Conservation (phyloP, 2,329 filamentous ascomycete genomes). For the Dendryphion nanum region DNA sequence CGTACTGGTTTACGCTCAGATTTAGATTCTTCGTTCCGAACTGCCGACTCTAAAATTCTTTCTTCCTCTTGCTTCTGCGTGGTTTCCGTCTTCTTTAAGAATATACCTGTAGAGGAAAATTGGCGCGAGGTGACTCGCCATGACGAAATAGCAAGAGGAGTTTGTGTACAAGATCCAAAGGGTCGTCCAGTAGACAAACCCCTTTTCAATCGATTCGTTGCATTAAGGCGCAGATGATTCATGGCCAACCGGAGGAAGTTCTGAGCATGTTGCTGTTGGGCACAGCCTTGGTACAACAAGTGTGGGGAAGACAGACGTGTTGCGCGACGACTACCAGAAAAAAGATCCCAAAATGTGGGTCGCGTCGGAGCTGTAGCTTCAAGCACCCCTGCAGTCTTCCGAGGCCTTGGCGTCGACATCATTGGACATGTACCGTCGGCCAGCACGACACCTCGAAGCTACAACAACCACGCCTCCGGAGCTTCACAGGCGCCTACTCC, state of each 20-base stretch:
- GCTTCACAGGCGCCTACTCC: slow-evolving; percentile 19
- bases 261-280: slow-evolving; percentile 19
- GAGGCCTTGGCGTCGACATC: slow-evolving; percentile 27
- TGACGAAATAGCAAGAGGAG: too few species aligned
- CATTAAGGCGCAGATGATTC: slow-evolving; percentile 19
- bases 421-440: slow-evolving; percentile 20
- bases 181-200: slow-evolving; percentile 15
- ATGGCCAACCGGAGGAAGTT: slow-evolving; percentile 18
- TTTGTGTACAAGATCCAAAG: too few species aligned
- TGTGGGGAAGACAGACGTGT: background rate
- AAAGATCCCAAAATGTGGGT: too few species aligned
- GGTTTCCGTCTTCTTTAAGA: slow-evolving; percentile 24
- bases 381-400: slow-evolving; percentile 5
- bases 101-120: slow-evolving; percentile 10
- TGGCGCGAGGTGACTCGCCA: slow-evolving; percentile 15
- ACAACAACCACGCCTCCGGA: slow-evolving; percentile 16
- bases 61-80: slow-evolving; percentile 19
- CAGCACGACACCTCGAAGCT: slow-evolving; percentile 22
- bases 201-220: slow-evolving; percentile 20
- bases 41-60: slow-evolving; percentile 4
- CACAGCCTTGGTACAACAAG: too few species aligned
- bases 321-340: slow-evolving; percentile 1
- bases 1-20: slow-evolving; percentile 20
- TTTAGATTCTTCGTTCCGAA: slow-evolving; percentile 5
- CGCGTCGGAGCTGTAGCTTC: too few species aligned